These are phyloP conservation scores for Russula virescens DNA, from an alignment of 768 basidiomycete species.

Conservation along the genomic window DNA sequence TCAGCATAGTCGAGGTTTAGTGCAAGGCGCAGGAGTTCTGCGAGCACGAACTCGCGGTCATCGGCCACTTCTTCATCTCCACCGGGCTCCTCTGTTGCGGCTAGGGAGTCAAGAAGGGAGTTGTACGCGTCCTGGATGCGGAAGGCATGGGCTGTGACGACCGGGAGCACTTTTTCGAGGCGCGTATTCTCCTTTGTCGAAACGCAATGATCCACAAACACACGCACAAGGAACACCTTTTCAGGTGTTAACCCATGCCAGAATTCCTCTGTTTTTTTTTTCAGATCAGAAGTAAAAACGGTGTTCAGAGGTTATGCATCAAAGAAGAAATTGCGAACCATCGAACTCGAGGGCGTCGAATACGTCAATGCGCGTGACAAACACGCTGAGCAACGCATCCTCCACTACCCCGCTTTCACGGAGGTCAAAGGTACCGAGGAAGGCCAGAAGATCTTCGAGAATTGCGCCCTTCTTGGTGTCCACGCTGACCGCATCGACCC, in stretches of 20 bases:
- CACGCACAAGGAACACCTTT: slow-evolving; percentile 73
- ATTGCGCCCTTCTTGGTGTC: slow-evolving; percentile 34
- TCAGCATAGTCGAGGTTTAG: slow-evolving; percentile 85
- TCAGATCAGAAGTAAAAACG: background rate
- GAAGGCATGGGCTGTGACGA: slow-evolving; percentile 78
- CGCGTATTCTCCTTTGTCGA: slow-evolving; percentile 52
- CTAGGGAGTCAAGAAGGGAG: slow-evolving; percentile 41
- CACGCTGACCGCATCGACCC: slow-evolving; percentile 58
- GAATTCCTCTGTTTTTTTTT: slow-evolving; percentile 48
- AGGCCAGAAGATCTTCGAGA: slow-evolving; percentile 39
- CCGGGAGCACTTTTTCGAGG: slow-evolving; percentile 70
- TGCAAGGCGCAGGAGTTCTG: slow-evolving; percentile 75
- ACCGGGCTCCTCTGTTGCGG: slow-evolving; percentile 35
- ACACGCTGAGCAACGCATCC: slow-evolving; percentile 68
- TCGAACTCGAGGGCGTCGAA: slow-evolving; percentile 64
- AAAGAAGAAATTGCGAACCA: slow-evolving; percentile 39
- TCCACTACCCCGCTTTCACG: slow-evolving; percentile 55
- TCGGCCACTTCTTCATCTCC: slow-evolving; percentile 35
- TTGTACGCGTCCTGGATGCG: slow-evolving; percentile 69
- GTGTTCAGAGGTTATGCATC: background rate
- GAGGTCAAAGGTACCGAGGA: slow-evolving; percentile 58
- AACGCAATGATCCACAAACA: slow-evolving; percentile 75
- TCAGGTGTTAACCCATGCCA: slow-evolving; percentile 71
- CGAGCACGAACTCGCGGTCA: slow-evolving; percentile 62
- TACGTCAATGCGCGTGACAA: slow-evolving; percentile 57